These are phyloP conservation scores for Cladorrhinum sp. DNA, from an alignment of 2,329 filamentous ascomycete species.

Conservation along the genomic window DNA sequence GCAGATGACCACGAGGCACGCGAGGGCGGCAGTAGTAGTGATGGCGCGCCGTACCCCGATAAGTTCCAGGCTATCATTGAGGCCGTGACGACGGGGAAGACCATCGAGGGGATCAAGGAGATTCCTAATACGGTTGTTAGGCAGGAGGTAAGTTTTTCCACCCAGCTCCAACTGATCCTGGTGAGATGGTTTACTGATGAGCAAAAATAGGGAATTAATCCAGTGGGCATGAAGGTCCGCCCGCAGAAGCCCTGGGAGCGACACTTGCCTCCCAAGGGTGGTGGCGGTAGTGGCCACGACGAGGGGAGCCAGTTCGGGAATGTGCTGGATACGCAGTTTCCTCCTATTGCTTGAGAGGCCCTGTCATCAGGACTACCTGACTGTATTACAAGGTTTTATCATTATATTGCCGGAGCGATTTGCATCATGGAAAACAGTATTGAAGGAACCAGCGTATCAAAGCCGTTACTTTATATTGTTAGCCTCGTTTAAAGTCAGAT, in stretches of 20 bases:
- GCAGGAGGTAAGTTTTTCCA: conserved; percentile 56
- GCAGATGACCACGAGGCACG: conserved; percentile 24
- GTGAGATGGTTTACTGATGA: neutral
- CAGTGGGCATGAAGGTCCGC: neutral
- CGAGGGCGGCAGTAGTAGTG: conserved; percentile 25
- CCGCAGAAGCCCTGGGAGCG: neutral
- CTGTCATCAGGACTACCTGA: too few relatives aligned
- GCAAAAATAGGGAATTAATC: neutral
- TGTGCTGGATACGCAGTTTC: neutral
- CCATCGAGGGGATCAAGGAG: conserved; percentile 82
- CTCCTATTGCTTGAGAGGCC: neutral
- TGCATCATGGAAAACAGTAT: too few relatives aligned
- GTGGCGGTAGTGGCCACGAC: neutral
- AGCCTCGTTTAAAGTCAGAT: too few relatives aligned
- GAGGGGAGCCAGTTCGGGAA: neutral
- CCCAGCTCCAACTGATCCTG: neutral
- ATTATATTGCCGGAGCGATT: too few relatives aligned
- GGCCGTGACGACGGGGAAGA: conserved; percentile 76
- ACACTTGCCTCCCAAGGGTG: neutral
- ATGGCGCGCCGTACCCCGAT: conserved; percentile 68
- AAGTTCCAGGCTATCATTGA: conserved; percentile 84
- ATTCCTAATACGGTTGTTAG: conserved; percentile 77
- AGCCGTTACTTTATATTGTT: too few relatives aligned
- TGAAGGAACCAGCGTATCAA: too few relatives aligned
- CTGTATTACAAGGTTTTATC: too few relatives aligned